Evolutionary conservation across 495 filamentous ascomycete species (phyloP).

Genomic region (Thozetella sp.): DNA sequence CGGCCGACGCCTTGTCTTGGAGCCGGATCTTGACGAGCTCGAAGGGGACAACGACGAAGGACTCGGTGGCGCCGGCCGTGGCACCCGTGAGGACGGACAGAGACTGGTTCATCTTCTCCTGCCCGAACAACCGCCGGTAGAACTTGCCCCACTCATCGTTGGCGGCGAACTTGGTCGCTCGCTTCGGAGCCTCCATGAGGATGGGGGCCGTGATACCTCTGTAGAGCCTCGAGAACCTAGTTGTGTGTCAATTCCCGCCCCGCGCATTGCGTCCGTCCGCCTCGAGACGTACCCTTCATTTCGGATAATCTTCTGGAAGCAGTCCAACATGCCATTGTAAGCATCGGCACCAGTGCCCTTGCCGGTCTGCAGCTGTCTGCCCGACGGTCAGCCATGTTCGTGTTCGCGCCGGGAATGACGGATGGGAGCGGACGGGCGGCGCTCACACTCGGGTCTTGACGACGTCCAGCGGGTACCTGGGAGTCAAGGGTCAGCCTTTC

Average conservation of each 20-base stretch:
- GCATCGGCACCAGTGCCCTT: conserved; percentile 68
- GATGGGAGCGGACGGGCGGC: neutral
- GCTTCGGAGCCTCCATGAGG: conserved; percentile 98
- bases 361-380: conserved; percentile 84
- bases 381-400: conserved; percentile 22
- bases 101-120: conserved; percentile 83
- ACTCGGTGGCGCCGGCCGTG: conserved; percentile 91
- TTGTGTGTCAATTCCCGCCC: conserved; percentile 10
- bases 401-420: conserved; percentile 6
- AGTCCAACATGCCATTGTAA: conserved; percentile 98
- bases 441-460: conserved; percentile 96
- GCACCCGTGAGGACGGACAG: conserved; percentile 92
- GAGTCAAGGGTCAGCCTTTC: conserved; percentile 13
- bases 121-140: conserved; percentile 82
- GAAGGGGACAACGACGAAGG: conserved; percentile 89
- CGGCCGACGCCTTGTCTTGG: conserved; percentile 91
- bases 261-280: neutral
- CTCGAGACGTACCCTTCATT: conserved; percentile 78
- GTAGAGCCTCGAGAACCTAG: conserved; percentile 84
- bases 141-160: conserved; percentile 97
- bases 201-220: conserved; percentile 95
- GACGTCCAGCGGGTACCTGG: conserved; percentile 96
- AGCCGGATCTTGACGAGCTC: conserved; percentile 96
- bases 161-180: conserved; percentile 97
- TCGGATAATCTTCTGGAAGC: conserved; percentile 92